Percentiles rank a stretch among this genome's conserved stretches.
Conservation (phyloP, 1,284 basidiomycete genomes). For the Taiwanofungus camphoratus region DNA sequence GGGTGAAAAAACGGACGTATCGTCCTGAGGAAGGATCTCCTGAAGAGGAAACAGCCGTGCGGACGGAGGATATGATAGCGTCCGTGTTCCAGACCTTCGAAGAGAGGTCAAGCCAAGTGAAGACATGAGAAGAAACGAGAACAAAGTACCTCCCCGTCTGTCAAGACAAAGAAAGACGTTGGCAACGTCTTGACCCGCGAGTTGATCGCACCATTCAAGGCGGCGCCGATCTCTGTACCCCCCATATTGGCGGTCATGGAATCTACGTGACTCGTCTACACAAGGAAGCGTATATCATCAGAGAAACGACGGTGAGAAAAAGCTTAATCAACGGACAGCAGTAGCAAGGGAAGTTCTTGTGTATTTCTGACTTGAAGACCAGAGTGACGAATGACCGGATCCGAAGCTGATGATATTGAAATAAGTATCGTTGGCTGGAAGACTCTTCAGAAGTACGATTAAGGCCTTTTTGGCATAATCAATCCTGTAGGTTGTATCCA, state of each 20-base stretch:
- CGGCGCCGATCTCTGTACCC: constrained; percentile 42
- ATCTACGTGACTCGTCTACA: constrained; percentile 28
- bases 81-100: constrained; percentile 25
- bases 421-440: constrained; percentile 31
- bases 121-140: neutral
- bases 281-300: neutral
- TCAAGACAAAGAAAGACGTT: constrained; percentile 46
- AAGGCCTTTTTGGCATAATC: constrained; percentile 36
- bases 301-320: constrained; percentile 7
- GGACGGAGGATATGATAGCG: constrained; percentile 24
- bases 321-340: neutral
- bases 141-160: constrained; percentile 40
- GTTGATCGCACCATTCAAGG: constrained; percentile 31
- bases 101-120: neutral
- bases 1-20: constrained; percentile 43
- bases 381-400: constrained; percentile 25
- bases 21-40: constrained; percentile 11
- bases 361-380: constrained; percentile 32
- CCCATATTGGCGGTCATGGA: constrained; percentile 37
- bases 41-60: neutral
- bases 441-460: constrained; percentile 32
- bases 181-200: constrained; percentile 30
- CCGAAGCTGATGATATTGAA: constrained; percentile 54
- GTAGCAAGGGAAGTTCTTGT: constrained; percentile 17
- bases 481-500: constrained; percentile 31